These are phyloP conservation scores for Botryobasidium botryosum DNA, from an alignment of 768 basidiomycete genomes.

Conservation along the genomic window DNA sequence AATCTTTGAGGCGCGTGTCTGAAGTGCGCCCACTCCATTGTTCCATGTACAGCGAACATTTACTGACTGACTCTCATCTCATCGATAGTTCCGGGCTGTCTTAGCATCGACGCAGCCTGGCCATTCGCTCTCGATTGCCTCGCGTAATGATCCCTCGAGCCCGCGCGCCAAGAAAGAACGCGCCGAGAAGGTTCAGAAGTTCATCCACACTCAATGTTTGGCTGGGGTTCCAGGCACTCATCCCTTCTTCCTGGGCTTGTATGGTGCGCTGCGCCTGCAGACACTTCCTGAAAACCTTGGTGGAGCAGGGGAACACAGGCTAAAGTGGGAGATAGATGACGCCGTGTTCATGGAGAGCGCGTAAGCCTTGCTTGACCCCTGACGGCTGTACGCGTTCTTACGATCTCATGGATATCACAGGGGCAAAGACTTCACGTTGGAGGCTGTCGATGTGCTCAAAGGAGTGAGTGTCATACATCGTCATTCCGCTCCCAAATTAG, in stretches of 20 bases:
- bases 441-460: slow-evolving; percentile 79
- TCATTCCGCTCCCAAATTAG: slow-evolving; percentile 16
- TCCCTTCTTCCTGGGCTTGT: slow-evolving; percentile 66
- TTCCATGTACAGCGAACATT: neutral
- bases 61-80: neutral
- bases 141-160: slow-evolving; percentile 47
- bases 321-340: slow-evolving; percentile 88
- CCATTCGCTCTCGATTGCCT: slow-evolving; percentile 58
- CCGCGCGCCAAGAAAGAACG: slow-evolving; percentile 60
- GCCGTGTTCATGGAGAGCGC: slow-evolving; percentile 88
- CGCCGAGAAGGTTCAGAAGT: slow-evolving; percentile 53
- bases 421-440: slow-evolving; percentile 88
- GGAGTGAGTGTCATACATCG: slow-evolving; percentile 39
- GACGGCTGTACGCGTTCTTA: slow-evolving; percentile 7
- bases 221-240: slow-evolving; percentile 77
- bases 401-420: slow-evolving; percentile 24
- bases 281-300: slow-evolving; percentile 64
- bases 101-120: slow-evolving; percentile 63
- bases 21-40: slow-evolving; percentile 23
- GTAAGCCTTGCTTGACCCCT: slow-evolving; percentile 33
- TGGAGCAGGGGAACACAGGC: slow-evolving; percentile 52
- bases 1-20: slow-evolving; percentile 56
- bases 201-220: slow-evolving; percentile 69
- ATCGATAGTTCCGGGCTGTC: slow-evolving; percentile 49
- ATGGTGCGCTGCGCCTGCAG: slow-evolving; percentile 69